Conservation (phyloP, 2,329 filamentous ascomycete species). For the Penicillium sp. region DNA sequence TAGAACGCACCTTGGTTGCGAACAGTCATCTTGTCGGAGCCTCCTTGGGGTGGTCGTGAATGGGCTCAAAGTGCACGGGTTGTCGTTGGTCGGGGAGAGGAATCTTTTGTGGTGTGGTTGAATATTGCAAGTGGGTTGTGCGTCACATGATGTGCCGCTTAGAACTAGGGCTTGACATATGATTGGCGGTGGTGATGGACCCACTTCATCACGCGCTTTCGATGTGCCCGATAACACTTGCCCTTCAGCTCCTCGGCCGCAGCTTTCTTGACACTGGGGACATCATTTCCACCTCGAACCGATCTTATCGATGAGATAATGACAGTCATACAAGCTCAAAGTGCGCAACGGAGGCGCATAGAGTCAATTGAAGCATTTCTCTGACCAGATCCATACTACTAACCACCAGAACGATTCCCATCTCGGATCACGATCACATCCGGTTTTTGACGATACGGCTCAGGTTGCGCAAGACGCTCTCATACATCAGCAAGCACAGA, state of each 20-base stretch:
- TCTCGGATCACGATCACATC: no score
- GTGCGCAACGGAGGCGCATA: no score
- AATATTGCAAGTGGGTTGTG: conserved; percentile 28
- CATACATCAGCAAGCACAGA: no score
- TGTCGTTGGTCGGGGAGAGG: conserved; percentile 26
- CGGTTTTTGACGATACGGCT: no score
- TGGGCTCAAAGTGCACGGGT: conserved; percentile 23
- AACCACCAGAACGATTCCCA: no score
- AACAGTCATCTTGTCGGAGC: conserved; percentile 27
- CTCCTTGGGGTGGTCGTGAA: conserved; percentile 22
- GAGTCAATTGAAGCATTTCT: no score
- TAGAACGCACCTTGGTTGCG: conserved; percentile 21
- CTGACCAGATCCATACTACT: no score
- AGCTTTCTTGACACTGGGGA: not conserved
- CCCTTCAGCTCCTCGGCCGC: not conserved
- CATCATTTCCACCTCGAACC: not conserved
- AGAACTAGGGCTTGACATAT: conserved; percentile 9
- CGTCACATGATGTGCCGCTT: conserved; percentile 26
- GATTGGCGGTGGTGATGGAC: conserved; percentile 1
- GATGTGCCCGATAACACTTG: not conserved
- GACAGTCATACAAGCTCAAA: no score
- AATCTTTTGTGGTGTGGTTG: conserved; percentile 17
- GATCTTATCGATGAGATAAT: no score
- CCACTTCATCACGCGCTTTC: not conserved
- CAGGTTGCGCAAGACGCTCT: no score